These are phyloP conservation scores for Pleurotus platypus DNA, from an alignment of 768 basidiomycete species.

Conservation along the genomic window DNA sequence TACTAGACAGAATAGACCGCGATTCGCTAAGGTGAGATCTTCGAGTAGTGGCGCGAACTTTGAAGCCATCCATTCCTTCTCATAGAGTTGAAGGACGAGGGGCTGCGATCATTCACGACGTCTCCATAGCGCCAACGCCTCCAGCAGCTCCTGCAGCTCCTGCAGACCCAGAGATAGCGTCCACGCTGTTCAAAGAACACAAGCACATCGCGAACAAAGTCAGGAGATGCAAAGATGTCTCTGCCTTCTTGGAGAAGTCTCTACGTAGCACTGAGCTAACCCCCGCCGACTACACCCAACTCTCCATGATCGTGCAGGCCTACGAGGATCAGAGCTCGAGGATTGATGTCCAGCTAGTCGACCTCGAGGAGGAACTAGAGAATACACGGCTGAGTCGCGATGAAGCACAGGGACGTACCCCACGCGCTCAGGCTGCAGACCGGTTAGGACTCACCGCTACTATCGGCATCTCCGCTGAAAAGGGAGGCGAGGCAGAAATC, in stretches of 20 bases:
- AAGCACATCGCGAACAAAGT: slow-evolving; percentile 3
- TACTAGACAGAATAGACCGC: slow-evolving; percentile 32
- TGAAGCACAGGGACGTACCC: no score
- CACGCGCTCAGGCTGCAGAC: no score
- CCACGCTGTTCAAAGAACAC: background rate
- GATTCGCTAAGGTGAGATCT: slow-evolving; percentile 33
- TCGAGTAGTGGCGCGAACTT: no score
- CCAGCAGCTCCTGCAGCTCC: background rate
- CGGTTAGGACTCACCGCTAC: slow-evolving; percentile 22
- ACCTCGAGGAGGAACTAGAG: background rate
- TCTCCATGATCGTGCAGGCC: slow-evolving; percentile 24
- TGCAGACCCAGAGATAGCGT: background rate
- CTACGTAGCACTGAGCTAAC: slow-evolving; percentile 28
- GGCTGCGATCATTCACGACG: slow-evolving; percentile 13
- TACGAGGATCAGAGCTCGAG: slow-evolving; percentile 29
- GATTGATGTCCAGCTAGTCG: slow-evolving; percentile 8
- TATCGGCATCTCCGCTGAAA: slow-evolving; percentile 33
- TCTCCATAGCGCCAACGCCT: slow-evolving; percentile 3
- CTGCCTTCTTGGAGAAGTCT: slow-evolving; percentile 29
- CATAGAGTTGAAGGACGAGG: slow-evolving; percentile 15
- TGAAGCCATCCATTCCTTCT: no score
- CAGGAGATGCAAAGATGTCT: slow-evolving; percentile 12
- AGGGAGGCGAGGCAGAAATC: slow-evolving; percentile 33
- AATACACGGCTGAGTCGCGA: no score
- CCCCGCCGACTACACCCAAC: slow-evolving; percentile 20